Evolutionary conservation across 306 rosid genomes (phyloP).

Genomic region (Cicer chorassanicum): DNA sequence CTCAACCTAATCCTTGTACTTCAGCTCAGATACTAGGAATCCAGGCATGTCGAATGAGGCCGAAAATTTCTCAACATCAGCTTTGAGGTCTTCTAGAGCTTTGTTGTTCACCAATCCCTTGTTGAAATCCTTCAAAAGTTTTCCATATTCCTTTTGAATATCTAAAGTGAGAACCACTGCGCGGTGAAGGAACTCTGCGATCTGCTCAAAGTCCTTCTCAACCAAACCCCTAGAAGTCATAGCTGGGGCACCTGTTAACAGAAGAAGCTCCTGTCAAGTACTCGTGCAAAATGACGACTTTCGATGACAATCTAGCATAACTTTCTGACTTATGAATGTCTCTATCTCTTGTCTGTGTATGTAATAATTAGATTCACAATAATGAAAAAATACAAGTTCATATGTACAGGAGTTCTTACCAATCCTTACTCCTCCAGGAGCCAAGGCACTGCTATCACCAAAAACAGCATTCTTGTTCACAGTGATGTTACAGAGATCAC

Average conservation of each 20-base stretch:
- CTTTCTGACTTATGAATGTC: not conserved
- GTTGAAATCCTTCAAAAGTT: slow-evolving; percentile 95
- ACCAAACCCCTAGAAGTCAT: slow-evolving; percentile 96
- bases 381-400: slow-evolving; percentile 14
- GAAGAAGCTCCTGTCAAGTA: slow-evolving; percentile 31
- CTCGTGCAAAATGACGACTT: slow-evolving; percentile 21
- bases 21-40: slow-evolving; percentile 71
- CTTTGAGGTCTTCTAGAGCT: slow-evolving; percentile 79
- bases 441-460: slow-evolving; percentile 98
- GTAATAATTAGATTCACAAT: not conserved
- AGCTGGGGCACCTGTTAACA: slow-evolving; percentile 80
- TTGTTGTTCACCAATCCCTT: slow-evolving; percentile 86
- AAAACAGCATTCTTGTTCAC: slow-evolving; percentile 98
- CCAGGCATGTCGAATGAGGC: slow-evolving; percentile 90
- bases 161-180: slow-evolving; percentile 73
- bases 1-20: slow-evolving; percentile 78
- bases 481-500: slow-evolving; percentile 86
- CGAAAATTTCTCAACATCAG: slow-evolving; percentile 83
- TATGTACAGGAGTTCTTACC: slow-evolving; percentile 54
- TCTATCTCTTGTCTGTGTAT: too few species aligned
- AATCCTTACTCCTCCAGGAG: slow-evolving; percentile 93
- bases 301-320: not conserved
- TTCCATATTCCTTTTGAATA: slow-evolving; percentile 80
- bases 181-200: slow-evolving; percentile 94
- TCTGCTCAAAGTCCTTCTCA: slow-evolving; percentile 91